phyloP scores from a whole-genome alignment of 257 asterid genomes.

The Rehmannia glutinosa region DNA sequence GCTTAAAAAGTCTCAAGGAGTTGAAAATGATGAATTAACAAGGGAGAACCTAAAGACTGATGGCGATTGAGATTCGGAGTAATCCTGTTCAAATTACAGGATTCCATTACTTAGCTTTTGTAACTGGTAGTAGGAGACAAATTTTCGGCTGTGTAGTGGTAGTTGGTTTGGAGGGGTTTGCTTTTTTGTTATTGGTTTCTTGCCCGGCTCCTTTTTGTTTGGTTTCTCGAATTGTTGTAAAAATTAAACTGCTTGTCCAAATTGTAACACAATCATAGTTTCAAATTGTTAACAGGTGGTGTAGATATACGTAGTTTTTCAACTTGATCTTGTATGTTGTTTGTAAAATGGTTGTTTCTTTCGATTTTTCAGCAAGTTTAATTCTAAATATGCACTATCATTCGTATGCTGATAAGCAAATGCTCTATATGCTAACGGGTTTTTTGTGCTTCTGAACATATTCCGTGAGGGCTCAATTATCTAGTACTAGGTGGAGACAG shows the following conservation, averaged over 20 bases:
- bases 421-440: too few species aligned
- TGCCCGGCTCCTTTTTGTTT: slow-evolving; percentile 14
- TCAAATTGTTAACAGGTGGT: slow-evolving; percentile 14
- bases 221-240: slow-evolving; percentile 14
- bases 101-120: too few species aligned
- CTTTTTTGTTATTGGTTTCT: neutral
- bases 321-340: neutral
- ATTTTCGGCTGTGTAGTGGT: slow-evolving; percentile 29
- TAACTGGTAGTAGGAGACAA: slow-evolving; percentile 9
- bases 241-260: slow-evolving; percentile 6
- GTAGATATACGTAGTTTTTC: slow-evolving; percentile 12
- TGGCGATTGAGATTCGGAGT: slow-evolving; percentile 29
- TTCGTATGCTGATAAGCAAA: too few species aligned
- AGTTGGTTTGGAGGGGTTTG: slow-evolving; percentile 7
- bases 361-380: neutral
- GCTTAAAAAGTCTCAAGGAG: slow-evolving; percentile 67
- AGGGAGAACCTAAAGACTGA: slow-evolving; percentile 29
- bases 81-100: neutral
- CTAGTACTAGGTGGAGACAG: too few species aligned
- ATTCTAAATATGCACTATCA: neutral
- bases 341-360: slow-evolving; percentile 4
- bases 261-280: neutral
- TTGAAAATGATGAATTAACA: slow-evolving; percentile 46
- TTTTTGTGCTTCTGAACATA: too few species aligned
- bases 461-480: too few species aligned